phyloP scores from a whole-genome alignment of 1,139 yeast genomes.

The Candida sp. region DNA sequence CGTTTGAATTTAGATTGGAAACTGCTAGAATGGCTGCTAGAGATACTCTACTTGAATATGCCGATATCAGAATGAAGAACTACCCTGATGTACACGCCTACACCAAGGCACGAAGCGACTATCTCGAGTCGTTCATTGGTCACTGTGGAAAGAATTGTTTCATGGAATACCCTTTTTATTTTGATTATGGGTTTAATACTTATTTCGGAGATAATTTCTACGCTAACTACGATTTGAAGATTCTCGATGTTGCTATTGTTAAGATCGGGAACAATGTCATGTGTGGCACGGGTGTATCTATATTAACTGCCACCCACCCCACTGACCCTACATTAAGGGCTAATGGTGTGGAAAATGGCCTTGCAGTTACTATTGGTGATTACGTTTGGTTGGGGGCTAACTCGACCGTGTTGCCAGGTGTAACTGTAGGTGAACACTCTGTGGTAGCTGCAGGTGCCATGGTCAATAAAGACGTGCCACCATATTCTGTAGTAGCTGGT shows the following conservation, averaged over 20 bases:
- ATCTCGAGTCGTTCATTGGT: conserved; percentile 43
- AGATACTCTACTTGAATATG: conserved; percentile 29
- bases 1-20: conserved; percentile 7
- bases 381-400: conserved; percentile 67
- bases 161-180: conserved; percentile 52
- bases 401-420: conserved; percentile 58
- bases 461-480: conserved; percentile 54
- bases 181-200: conserved; percentile 59
- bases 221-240: conserved; percentile 52
- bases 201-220: conserved; percentile 49
- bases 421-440: conserved; percentile 57
- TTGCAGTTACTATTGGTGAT: conserved; percentile 56
- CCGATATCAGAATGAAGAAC: conserved; percentile 35
- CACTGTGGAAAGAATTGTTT: conserved; percentile 32
- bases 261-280: conserved; percentile 59
- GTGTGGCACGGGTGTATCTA: conserved; percentile 62
- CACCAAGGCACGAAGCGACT: conserved; percentile 31
- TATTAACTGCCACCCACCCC: conserved; percentile 66
- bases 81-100: conserved; percentile 17
- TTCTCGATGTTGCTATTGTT: conserved; percentile 60
- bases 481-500: conserved; percentile 54
- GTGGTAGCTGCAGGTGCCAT: conserved; percentile 69
- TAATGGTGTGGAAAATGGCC: conserved; percentile 48
- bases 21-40: conserved; percentile 8
- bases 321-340: conserved; percentile 46